Base-by-base conservation (phyloP, 1,284 basidiomycete species). In the Moesziomyces globuligerus region DNA sequence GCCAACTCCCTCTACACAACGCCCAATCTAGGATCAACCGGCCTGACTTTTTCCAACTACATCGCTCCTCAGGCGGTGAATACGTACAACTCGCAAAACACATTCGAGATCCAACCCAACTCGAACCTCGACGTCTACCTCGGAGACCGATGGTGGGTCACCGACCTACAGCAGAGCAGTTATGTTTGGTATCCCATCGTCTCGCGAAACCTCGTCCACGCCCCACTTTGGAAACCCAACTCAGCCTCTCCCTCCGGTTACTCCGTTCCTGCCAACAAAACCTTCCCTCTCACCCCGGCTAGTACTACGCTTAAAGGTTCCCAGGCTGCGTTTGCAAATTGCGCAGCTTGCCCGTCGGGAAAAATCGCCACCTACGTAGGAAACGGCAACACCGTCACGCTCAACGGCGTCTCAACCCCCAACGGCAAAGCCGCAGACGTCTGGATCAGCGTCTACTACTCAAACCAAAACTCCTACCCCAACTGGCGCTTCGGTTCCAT, bases 21-120 rank as follows among this genome's bases (percentile, higher is more conserved):
- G 3, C 24, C 15, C 11, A 44, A 61, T 28, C 38, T 61, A 1
- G 46, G 23, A 3, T 55, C 37, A 6, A 40, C 46, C 23, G 26
- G 7, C 9, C 48, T 43, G 9, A 44, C 48, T 3, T 57, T 53
- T 13, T 26, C 34, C 4, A 53, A 57, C 32, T 50, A 57, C 43
- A 58, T 65, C 28, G 48, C 61, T 1, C 34, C 46, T 0, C 21
- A 43, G 2, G 36, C 36, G 4, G 48, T 53, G 26, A 54, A 54
- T 28, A 58, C 61, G 20, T 64, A 49, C n/a, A 56, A 64, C 49
- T 29, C 23, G 3, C 61, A 65, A 34, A 65, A 65, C 36, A 65
- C 61, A 0, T 65, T 65, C 25, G 61, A 65, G 17, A 52, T 65
- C 25, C n/a, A 11, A 3, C 59, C 49, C 3, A 52, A 45, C 36